These are phyloP conservation scores for Asterochloris erici DNA, from an alignment of 139 green algal genomes.

Conservation along the genomic window DNA sequence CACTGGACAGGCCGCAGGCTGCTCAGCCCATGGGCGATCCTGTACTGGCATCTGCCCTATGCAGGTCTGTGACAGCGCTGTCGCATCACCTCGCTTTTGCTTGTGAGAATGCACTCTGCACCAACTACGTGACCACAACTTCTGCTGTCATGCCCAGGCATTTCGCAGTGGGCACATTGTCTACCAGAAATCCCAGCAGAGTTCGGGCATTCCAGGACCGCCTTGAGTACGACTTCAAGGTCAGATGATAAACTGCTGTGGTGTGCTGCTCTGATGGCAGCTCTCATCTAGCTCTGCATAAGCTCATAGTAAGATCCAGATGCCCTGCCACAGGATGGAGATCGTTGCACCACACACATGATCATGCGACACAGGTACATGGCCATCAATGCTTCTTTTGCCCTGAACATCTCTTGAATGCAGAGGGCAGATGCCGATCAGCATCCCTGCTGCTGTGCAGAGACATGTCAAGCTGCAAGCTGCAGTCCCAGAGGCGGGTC, in stretches of 20 bases:
- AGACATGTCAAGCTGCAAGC: too few species aligned
- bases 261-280: too few species aligned
- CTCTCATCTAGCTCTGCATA: not conserved
- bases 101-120: too few species aligned
- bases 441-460: too few species aligned
- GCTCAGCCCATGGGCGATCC: too few species aligned
- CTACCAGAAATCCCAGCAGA: conserved; percentile 1
- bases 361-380: conserved; percentile 14
- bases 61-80: too few species aligned
- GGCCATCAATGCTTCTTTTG: not conserved
- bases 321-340: not conserved
- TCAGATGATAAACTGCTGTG: not conserved
- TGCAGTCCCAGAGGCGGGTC: not conserved
- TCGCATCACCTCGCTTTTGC: too few species aligned
- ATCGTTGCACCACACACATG: conserved; percentile 1
- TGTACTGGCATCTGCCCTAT: too few species aligned
- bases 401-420: too few species aligned
- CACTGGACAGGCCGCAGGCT: too few species aligned
- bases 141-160: not conserved
- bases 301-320: not conserved
- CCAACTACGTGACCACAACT: too few species aligned
- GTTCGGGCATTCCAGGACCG: not conserved
- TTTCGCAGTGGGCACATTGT: not conserved
- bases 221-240: conserved; percentile 15
- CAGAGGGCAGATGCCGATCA: too few species aligned